phyloP scores from a whole-genome alignment of 257 asterid genomes.

The Voacanga thouarsii region DNA sequence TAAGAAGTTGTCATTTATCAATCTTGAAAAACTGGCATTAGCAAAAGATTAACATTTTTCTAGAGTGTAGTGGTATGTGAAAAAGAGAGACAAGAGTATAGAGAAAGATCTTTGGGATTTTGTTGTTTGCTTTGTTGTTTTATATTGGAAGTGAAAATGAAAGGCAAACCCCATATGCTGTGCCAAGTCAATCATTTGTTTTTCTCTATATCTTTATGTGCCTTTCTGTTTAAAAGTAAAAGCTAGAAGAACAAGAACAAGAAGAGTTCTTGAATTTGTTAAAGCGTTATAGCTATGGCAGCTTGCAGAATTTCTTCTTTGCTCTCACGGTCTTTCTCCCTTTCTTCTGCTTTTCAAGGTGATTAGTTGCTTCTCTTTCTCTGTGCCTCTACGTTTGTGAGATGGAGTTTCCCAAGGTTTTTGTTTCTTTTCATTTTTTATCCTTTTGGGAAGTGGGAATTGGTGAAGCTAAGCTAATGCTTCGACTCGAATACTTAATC shows the following conservation, averaged over 20 bases:
- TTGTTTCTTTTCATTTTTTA: background rate
- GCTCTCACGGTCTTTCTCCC: slow-evolving; percentile 37
- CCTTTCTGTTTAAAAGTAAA: background rate
- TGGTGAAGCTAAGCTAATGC: background rate
- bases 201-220: background rate
- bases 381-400: background rate
- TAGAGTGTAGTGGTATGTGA: too few relatives aligned
- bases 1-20: background rate
- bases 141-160: background rate
- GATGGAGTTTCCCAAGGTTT: background rate
- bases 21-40: background rate
- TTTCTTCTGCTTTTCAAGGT: slow-evolving; percentile 38
- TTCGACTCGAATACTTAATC: background rate
- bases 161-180: background rate
- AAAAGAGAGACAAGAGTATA: too few relatives aligned
- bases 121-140: too few relatives aligned
- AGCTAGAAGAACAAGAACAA: background rate
- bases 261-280: background rate
- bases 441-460: background rate
- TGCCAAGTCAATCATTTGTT: background rate
- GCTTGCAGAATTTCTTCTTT: slow-evolving; percentile 45
- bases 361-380: background rate
- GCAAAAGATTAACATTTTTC: background rate
- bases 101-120: too few relatives aligned
- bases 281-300: slow-evolving; percentile 30